These are phyloP conservation scores for Lactarius psammicola DNA, from an alignment of 768 basidiomycete genomes.

Conservation along the genomic window DNA sequence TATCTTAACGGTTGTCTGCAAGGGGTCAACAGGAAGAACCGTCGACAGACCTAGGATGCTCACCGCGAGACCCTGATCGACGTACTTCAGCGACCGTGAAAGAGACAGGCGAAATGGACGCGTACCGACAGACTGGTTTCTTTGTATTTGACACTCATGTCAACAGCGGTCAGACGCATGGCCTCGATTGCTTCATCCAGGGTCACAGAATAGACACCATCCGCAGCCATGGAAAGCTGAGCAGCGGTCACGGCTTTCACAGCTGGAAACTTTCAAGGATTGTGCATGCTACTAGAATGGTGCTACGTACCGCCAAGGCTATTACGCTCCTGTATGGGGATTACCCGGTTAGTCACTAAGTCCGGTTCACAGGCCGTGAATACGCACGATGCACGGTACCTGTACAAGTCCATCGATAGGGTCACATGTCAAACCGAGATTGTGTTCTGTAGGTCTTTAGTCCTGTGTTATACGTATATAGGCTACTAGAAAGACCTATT, in stretches of 20 bases:
- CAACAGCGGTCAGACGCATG: constrained; percentile 88
- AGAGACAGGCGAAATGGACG: constrained; percentile 20
- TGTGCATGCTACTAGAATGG: not conserved
- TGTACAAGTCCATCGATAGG: constrained; percentile 92
- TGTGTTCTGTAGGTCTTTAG: constrained; percentile 56
- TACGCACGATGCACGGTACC: constrained; percentile 88
- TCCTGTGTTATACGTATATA: not conserved
- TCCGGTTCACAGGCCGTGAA: constrained; percentile 19
- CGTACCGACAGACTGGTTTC: constrained; percentile 89
- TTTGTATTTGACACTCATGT: constrained; percentile 95
- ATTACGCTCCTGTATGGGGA: constrained; percentile 64
- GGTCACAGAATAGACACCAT: constrained; percentile 82
- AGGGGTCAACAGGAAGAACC: constrained; percentile 20
- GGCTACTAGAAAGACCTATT: constrained; percentile 54
- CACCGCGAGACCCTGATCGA: constrained; percentile 56
- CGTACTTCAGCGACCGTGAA: not conserved
- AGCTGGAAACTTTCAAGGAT: constrained; percentile 44
- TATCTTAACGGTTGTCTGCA: constrained; percentile 73
- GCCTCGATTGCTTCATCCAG: constrained; percentile 96
- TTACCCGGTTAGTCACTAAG: constrained; percentile 10
- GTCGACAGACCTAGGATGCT: constrained; percentile 32
- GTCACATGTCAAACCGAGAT: constrained; percentile 88
- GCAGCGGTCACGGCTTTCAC: constrained; percentile 94
- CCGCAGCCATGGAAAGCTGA: constrained; percentile 90
- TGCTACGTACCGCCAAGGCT: constrained; percentile 69